Evolutionary conservation across 164 flowering plant species (phyloP).

Genomic region (Aristolochia contorta): DNA sequence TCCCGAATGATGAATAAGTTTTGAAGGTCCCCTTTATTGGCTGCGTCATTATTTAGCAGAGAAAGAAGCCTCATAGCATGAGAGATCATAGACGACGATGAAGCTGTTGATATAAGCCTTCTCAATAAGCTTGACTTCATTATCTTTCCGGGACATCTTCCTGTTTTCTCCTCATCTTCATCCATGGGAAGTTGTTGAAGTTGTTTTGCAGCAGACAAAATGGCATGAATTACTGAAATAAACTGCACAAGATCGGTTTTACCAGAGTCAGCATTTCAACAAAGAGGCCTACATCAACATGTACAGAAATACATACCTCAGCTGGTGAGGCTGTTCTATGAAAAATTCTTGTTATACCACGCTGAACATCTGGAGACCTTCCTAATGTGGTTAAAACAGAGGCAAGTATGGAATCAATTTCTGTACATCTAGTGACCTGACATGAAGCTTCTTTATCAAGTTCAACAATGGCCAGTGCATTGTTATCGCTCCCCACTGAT

Average conservation of each 20-base stretch:
- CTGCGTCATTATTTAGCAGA: slow-evolving; percentile 71
- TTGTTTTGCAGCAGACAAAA: slow-evolving; percentile 68
- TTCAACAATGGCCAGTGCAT: slow-evolving; percentile 15
- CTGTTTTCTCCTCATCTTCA: slow-evolving; percentile 16
- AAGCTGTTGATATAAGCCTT: slow-evolving; percentile 61
- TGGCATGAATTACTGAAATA: slow-evolving; percentile 67
- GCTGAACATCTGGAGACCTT: slow-evolving; percentile 72
- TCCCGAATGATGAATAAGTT: slow-evolving; percentile 43
- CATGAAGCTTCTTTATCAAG: slow-evolving; percentile 22
- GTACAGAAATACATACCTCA: slow-evolving; percentile 41
- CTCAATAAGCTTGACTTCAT: slow-evolving; percentile 49
- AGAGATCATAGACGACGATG: slow-evolving; percentile 46
- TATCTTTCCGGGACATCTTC: slow-evolving; percentile 12
- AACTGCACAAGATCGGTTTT: slow-evolving; percentile 38
- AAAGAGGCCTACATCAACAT: no score
- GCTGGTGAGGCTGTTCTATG: slow-evolving; percentile 74
- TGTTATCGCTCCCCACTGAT: slow-evolving; percentile 41
- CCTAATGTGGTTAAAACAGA: slow-evolving; percentile 61
- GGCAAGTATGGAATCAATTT: slow-evolving; percentile 38
- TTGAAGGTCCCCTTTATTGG: slow-evolving; percentile 50
- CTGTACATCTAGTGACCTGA: slow-evolving; percentile 18
- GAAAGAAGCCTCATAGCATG: slow-evolving; percentile 62
- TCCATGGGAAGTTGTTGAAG: slow-evolving; percentile 55
- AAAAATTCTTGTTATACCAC: slow-evolving; percentile 87
- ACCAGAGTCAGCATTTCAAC: background rate